These are phyloP conservation scores for Citeromyces nyonsensis DNA, from an alignment of 805 yeast genomes.

Conservation along the genomic window DNA sequence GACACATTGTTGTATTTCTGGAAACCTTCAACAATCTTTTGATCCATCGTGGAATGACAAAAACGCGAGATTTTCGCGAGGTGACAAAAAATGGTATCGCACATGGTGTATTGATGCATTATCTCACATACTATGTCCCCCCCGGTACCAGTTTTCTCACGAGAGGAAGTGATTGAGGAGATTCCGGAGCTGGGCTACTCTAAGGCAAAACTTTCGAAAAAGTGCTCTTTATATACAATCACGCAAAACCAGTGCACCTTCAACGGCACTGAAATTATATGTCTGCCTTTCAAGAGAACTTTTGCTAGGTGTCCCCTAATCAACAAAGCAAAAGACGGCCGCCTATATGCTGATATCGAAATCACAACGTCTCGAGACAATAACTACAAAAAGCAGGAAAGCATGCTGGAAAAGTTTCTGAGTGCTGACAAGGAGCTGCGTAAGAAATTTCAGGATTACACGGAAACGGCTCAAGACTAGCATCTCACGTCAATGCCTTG, in stretches of 20 bases:
- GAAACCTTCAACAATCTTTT: no score
- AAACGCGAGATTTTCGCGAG: no score
- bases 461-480: constrained; percentile 11
- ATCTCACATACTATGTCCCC: constrained; percentile 31
- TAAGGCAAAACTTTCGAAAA: constrained; percentile 1
- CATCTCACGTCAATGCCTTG: constrained; percentile 75
- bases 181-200: constrained; percentile 8
- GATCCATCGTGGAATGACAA: no score
- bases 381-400: constrained; percentile 7
- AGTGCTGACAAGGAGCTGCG: constrained; percentile 15
- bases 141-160: constrained; percentile 25
- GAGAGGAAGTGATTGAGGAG: constrained; percentile 16
- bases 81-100: no score
- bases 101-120: no score
- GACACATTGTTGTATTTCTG: no score
- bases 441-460: constrained; percentile 7
- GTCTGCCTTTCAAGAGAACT: constrained; percentile 31
- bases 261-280: constrained; percentile 22
- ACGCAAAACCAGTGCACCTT: constrained; percentile 32
- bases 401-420: constrained; percentile 11
- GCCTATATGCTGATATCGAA: constrained; percentile 14
- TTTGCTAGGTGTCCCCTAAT: constrained; percentile 24
- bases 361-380: constrained; percentile 21
- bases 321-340: constrained; percentile 7
- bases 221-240: constrained; percentile 20